Base-by-base conservation (phyloP, 495 filamentous ascomycete genomes). In the Talaromyces trachyspermus region DNA sequence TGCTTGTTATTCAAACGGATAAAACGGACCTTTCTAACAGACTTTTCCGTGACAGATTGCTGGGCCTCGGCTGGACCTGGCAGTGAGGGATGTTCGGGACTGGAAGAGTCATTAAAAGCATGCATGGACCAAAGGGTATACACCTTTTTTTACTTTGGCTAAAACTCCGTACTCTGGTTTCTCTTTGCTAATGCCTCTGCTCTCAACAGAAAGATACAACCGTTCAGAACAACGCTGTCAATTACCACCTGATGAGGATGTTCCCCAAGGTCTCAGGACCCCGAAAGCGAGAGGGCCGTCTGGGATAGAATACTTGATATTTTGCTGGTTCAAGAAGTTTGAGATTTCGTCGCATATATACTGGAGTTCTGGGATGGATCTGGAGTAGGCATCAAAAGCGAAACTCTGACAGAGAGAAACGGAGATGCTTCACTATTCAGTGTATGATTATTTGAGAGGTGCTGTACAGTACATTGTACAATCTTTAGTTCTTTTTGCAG, bases 111-210 rank as follows among this genome's bases (percentile, higher is more conserved):
- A 54, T 70, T 98, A 60, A 78, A 89, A 49, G 68, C 77, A n/a
- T 98, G 92, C 75, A 96, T 96, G 92, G 92, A 98, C 68, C 75
- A 75, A 53, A 81, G 82, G 65, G 86, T 89, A 59, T 53, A 36
- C 18, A 6, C 27, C 25, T 44, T 4, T 22, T 9, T 29, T 27
- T 23, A 18, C 15, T 19, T 19, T 23, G 38, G 7, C 36, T 14
- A 36, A 7, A 24, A n/a, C 1, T 12, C 4, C 18, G 4, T 2
- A 1, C 32, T 10, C 43, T 40, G 11, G 33, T 1, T 12, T 15
- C 24, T 37, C 3, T 25, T 33, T 9, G 32, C 36, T 41, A 5
- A 26, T 38, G 3, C 12, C 11, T 45, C n/a, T 36, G 29, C 10
- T 22, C n/a, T 15, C 49, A 53, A 51, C 60, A 89, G 76, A 82